phyloP scores from a whole-genome alignment of 2,329 filamentous ascomycete genomes.

The Aureobasidium lini region DNA sequence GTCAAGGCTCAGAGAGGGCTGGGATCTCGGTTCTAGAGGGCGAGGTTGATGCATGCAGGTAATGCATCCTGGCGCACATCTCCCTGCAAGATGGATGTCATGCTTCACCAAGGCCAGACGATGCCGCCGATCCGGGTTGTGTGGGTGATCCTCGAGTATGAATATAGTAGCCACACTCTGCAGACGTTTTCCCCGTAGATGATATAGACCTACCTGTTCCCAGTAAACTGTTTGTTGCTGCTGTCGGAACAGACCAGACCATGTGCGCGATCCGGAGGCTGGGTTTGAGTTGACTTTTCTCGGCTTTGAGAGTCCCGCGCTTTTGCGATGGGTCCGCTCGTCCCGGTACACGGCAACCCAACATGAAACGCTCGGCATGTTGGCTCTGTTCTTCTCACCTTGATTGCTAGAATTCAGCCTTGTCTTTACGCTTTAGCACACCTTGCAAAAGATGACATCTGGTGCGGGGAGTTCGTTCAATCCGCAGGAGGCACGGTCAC shows the following conservation, averaged over 20 bases:
- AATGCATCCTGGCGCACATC: slow-evolving; percentile 11
- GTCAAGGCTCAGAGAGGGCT: slow-evolving; percentile 12
- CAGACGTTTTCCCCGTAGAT: not conserved
- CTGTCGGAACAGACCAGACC: not conserved
- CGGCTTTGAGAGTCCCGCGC: not conserved
- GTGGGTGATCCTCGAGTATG: not conserved
- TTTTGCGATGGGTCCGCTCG: not conserved
- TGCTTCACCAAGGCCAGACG: slow-evolving; percentile 3
- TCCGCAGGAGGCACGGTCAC: not conserved
- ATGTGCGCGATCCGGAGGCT: not conserved
- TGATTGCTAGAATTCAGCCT: not conserved
- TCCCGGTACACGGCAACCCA: slow-evolving; percentile 11
- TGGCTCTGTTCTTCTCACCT: not conserved
- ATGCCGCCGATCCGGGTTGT: slow-evolving; percentile 3
- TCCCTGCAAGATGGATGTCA: slow-evolving; percentile 13
- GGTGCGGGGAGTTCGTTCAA: not conserved
- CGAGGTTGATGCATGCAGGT: slow-evolving; percentile 14
- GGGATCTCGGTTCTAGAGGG: slow-evolving; percentile 10
- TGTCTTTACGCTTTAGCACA: not conserved
- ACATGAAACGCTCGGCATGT: slow-evolving; percentile 10
- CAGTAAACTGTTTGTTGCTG: not conserved
- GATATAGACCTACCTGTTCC: not conserved
- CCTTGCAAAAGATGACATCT: not conserved
- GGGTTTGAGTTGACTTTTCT: slow-evolving; percentile 11
- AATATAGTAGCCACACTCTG: not conserved